Percentiles rank a stretch among this genome's conserved stretches.
Conservation (phyloP, 331 rosid genomes). For the Arachis monticola region DNA sequence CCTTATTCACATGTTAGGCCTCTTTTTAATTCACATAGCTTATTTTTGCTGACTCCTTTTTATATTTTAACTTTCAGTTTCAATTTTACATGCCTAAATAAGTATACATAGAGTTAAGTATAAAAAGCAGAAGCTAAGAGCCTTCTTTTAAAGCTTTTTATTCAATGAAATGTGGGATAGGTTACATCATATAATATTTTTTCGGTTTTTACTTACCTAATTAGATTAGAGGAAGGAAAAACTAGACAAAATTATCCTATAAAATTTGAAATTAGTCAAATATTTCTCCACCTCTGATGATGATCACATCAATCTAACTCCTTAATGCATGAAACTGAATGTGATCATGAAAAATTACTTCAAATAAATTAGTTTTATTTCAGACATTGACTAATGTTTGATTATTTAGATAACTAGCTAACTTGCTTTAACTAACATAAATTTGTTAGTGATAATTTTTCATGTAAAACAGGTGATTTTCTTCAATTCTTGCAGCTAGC, state of each 20-base stretch:
- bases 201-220: not conserved
- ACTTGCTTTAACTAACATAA: no score
- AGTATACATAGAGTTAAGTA: not conserved
- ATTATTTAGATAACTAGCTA: no score
- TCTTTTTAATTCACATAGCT: no score
- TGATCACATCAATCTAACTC: not conserved
- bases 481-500: no score
- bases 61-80: no score
- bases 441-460: no score
- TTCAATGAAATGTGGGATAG: not conserved
- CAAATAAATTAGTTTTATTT: not conserved
- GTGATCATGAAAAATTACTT: constrained; percentile 14
- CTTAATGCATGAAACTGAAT: constrained; percentile 9
- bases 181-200: not conserved
- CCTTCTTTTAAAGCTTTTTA: not conserved
- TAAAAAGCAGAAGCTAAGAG: not conserved
- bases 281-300: not conserved
- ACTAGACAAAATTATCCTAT: not conserved
- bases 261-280: not conserved
- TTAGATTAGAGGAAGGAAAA: not conserved
- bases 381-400: no score
- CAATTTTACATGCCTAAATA: no score
- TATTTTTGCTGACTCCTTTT: no score
- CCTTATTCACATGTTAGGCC: no score
- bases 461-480: no score